These are phyloP conservation scores for Globisporangium alternatum DNA, from an alignment of 352 stramenopile species.

Conservation along the genomic window DNA sequence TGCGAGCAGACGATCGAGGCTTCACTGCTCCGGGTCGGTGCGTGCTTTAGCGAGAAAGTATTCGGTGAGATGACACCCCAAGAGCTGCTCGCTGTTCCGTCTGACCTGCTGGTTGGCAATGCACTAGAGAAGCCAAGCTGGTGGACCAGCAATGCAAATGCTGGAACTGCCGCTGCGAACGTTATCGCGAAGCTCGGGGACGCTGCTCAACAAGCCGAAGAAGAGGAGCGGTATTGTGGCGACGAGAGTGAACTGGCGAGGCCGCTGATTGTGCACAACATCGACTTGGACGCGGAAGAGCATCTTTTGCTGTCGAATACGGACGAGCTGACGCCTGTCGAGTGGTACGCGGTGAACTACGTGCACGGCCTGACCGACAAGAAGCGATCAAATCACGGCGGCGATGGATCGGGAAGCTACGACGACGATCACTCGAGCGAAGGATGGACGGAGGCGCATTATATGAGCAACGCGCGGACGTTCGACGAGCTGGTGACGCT, in stretches of 20 bases:
- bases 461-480: conserved; percentile 29
- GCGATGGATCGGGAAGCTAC: conserved; percentile 9
- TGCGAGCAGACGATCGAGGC: conserved; percentile 79
- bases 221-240: conserved; percentile 44
- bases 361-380: conserved; percentile 63
- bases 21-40: conserved; percentile 67
- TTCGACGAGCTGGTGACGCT: conserved; percentile 42
- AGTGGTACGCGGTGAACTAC: conserved; percentile 85
- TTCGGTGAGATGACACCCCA: conserved; percentile 72
- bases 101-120: conserved; percentile 32
- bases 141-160: conserved; percentile 50
- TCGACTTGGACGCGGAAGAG: conserved; percentile 76
- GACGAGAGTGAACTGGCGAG: conserved; percentile 36
- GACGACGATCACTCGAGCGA: conserved; percentile 23
- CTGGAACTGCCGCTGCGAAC: conserved; percentile 24
- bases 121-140: conserved; percentile 64
- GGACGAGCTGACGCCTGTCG: conserved; percentile 77
- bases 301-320: conserved; percentile 80
- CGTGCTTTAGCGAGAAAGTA: conserved; percentile 73
- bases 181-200: conserved; percentile 28
- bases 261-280: conserved; percentile 53
- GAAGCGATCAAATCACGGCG: conserved; percentile 29
- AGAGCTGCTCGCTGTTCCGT: conserved; percentile 65
- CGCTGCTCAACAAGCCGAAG: conserved; percentile 39
- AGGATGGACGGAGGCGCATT: conserved; percentile 15